Evolutionary conservation across 306 rosid species (phyloP).

Genomic region (Vigna mungo): DNA sequence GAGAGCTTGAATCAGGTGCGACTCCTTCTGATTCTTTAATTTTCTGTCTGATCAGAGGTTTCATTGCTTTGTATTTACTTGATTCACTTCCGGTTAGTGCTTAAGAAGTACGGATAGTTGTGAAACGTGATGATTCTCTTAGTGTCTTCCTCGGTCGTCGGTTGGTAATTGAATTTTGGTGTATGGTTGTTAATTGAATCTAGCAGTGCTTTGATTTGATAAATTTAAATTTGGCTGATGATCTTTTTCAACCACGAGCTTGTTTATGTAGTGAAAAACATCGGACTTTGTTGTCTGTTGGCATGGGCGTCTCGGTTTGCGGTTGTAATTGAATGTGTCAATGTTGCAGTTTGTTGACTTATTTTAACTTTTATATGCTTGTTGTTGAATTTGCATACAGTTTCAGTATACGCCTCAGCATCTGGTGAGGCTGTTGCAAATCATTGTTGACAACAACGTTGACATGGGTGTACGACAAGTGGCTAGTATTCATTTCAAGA

Average conservation of each 20-base stretch:
- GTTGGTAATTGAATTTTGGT: background rate
- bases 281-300: background rate
- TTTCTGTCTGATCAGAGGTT: conserved; percentile 36
- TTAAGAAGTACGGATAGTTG: background rate
- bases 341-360: conserved; percentile 21
- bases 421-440: conserved; percentile 87
- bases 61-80: conserved; percentile 19
- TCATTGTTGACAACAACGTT: conserved; percentile 81
- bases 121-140: background rate
- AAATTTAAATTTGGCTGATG: conserved; percentile 6
- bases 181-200: conserved; percentile 1
- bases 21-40: conserved; percentile 1
- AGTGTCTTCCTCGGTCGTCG: background rate
- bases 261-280: background rate
- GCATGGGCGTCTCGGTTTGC: background rate
- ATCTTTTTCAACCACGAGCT: background rate
- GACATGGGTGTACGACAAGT: conserved; percentile 93
- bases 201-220: background rate
- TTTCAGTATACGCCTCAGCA: conserved; percentile 92
- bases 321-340: background rate
- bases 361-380: background rate
- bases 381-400: conserved; percentile 50
- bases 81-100: background rate
- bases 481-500: conserved; percentile 98
- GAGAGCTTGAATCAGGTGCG: conserved; percentile 86